Conservation (phyloP, 352 stramenopile genomes). For the Pythium periplocum region DNA sequence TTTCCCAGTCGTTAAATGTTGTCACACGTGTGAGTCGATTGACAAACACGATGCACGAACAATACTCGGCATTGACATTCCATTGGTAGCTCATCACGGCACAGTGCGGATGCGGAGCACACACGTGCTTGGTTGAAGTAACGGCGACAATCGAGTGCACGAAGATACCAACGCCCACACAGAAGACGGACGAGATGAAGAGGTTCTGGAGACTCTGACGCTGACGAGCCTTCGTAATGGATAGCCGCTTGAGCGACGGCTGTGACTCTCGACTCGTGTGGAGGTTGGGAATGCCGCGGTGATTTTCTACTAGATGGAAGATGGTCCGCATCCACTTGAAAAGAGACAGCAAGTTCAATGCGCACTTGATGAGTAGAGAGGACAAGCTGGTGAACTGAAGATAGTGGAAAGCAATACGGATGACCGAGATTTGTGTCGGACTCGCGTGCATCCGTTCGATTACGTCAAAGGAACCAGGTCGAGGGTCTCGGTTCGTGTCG, state of each 20-base stretch:
- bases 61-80: background rate
- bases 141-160: conserved; percentile 8
- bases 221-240: too few relatives aligned
- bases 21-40: background rate
- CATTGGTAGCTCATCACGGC: conserved; percentile 10
- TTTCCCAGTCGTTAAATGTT: conserved; percentile 1
- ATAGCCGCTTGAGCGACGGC: too few relatives aligned
- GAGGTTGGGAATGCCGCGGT: background rate
- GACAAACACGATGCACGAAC: conserved; percentile 1
- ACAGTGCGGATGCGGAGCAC: conserved; percentile 5
- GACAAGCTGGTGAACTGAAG: conserved; percentile 14
- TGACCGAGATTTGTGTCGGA: conserved; percentile 14
- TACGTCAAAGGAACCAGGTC: conserved; percentile 10
- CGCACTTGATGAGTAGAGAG: conserved; percentile 9
- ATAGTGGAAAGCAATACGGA: conserved; percentile 14
- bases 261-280: conserved; percentile 4
- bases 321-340: conserved; percentile 22
- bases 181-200: conserved; percentile 9
- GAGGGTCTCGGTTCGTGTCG: conserved; percentile 10
- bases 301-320: conserved; percentile 10
- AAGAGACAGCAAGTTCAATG: conserved; percentile 15
- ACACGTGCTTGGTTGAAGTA: conserved; percentile 1
- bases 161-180: conserved; percentile 6
- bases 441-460: conserved; percentile 19
- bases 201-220: conserved; percentile 1